Evolutionary conservation across 2,329 filamentous ascomycete species (phyloP).

Genomic region (Hypomyces perniciosus): DNA sequence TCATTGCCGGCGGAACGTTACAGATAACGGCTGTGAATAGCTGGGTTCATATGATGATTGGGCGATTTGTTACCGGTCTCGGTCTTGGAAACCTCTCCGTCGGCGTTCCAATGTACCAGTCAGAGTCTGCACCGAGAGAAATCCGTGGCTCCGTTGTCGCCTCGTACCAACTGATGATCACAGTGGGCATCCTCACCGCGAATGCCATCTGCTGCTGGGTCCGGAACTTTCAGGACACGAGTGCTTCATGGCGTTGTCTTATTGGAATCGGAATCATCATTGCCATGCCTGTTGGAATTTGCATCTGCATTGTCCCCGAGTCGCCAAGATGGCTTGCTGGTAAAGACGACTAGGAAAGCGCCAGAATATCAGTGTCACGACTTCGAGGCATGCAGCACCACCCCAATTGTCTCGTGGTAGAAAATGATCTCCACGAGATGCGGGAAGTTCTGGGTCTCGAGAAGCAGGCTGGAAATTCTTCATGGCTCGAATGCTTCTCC

Average conservation of each 20-base stretch:
- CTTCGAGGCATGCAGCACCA: constrained; percentile 47
- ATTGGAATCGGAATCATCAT: constrained; percentile 51
- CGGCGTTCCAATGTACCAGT: constrained; percentile 62
- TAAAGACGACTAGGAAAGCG: constrained; percentile 40
- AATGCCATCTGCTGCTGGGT: constrained; percentile 51
- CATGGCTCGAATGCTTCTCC: constrained; percentile 57
- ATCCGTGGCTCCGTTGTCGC: constrained; percentile 61
- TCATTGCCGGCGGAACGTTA: constrained; percentile 58
- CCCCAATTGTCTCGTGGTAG: constrained; percentile 37
- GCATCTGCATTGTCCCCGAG: constrained; percentile 50
- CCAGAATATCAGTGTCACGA: constrained; percentile 44
- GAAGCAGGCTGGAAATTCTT: constrained; percentile 37
- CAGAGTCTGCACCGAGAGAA: constrained; percentile 55
- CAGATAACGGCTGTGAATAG: constrained; percentile 53
- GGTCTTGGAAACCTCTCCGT: constrained; percentile 63
- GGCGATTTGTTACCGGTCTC: constrained; percentile 60
- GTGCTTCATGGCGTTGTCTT: constrained; percentile 56
- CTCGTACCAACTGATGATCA: constrained; percentile 70
- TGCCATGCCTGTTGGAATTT: constrained; percentile 45
- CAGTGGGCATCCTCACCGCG: constrained; percentile 57
- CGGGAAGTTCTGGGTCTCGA: constrained; percentile 41
- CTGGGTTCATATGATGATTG: constrained; percentile 63
- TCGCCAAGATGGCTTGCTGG: constrained; percentile 52
- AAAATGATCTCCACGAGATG: constrained; percentile 50
- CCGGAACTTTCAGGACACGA: constrained; percentile 33